Base-by-base conservation (phyloP, 2,329 filamentous ascomycete species). In the Diaporthe sp. region DNA sequence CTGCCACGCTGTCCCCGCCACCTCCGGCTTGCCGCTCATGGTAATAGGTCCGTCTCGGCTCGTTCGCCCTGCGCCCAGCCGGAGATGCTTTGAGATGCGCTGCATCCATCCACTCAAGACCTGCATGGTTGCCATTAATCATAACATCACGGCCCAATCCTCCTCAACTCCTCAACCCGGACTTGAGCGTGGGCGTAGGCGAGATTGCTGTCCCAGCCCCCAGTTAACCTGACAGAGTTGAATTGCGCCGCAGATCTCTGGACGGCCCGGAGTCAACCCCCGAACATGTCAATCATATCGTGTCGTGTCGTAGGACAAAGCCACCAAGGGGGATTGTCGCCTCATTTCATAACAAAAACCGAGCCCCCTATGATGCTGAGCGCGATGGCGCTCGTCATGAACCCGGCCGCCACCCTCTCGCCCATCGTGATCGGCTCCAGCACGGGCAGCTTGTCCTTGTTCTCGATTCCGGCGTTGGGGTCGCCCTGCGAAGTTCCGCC, bases 401-500 rank as follows among this genome's bases (percentile, higher is more conserved):
- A 88, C 17, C 88, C 89, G 0, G 90, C 90, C 0, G 88, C 90
- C 1, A 89, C 89, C 78, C 84, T 85, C 75, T 91, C 90, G n/a
- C 82, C 85, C 3, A 81, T 84, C 2, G 87, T 88, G 74, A 92
- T 88, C 15, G 85, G 81, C 53, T 80, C 75, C 44, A 85, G 77
- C 59, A 78, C 37, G 13, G 77, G 75, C 74, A 81, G 73, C 69
- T 81, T 78, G 19, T 77, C 74, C 22, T 78, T 72, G 58, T 78
- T 78, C 46, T 78, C 62, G 76, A 77, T 81, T 74, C 89, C 89
- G 17, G 88, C 90, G 15, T 83, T 83, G 7, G 86, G 82, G 74
- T 92, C 78, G 13, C 90, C 90, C 71, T 84, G 80, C 3, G 89
- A 91, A 1, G 89, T 93, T 70, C 92, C 93, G 46, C 92, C 92